phyloP scores from a whole-genome alignment of 148 eudicot species.

The Dianthus caryophyllus region DNA sequence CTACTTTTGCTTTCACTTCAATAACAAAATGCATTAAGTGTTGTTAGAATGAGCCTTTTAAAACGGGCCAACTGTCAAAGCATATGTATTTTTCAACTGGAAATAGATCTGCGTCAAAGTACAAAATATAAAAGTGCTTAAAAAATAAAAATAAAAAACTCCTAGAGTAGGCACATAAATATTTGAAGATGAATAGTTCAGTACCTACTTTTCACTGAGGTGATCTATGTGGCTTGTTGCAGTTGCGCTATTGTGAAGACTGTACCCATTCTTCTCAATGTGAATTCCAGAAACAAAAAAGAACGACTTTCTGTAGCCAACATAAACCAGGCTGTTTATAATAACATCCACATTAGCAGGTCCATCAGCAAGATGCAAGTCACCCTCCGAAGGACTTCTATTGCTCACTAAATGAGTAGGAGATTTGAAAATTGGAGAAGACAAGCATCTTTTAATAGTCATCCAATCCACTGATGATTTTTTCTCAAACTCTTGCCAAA shows the following conservation, averaged over 20 bases:
- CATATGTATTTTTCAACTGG: background rate
- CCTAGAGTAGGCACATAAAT: background rate
- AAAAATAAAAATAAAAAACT: too few relatives aligned
- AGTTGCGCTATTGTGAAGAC: constrained; percentile 37
- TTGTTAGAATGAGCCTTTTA: background rate
- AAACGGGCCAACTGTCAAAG: background rate
- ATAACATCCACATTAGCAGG: constrained; percentile 38
- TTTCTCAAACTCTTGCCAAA: constrained; percentile 23
- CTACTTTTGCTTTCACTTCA: background rate
- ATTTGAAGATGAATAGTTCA: constrained; percentile 12
- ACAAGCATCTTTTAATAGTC: constrained; percentile 65
- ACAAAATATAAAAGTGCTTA: background rate
- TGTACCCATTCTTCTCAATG: constrained; percentile 54
- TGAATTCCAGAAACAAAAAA: constrained; percentile 69
- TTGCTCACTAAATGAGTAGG: constrained; percentile 19
- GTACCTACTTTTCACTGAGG: constrained; percentile 55
- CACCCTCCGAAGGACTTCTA: constrained; percentile 16
- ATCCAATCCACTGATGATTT: constrained; percentile 67
- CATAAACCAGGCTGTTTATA: constrained; percentile 80
- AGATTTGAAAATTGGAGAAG: constrained; percentile 65
- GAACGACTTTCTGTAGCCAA: constrained; percentile 59
- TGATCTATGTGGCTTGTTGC: constrained; percentile 47
- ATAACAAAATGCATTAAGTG: background rate
- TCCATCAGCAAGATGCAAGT: constrained; percentile 81
- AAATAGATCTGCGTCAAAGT: background rate